Evolutionary conservation across 192 early-diverging fungal species (phyloP).

Genomic region (Spinellus fusiger): DNA sequence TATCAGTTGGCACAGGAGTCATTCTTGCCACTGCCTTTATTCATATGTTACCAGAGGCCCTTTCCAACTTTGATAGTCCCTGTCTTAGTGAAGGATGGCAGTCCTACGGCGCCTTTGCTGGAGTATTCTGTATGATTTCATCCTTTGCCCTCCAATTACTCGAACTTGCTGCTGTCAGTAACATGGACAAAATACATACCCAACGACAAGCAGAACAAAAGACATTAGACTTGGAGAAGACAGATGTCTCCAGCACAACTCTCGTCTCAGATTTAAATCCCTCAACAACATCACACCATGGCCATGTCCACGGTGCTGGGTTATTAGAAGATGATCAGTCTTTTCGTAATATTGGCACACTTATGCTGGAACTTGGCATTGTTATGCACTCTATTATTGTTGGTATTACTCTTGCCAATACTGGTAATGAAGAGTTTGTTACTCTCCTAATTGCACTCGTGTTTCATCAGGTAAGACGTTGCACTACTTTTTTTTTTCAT

Average conservation of each 20-base stretch:
- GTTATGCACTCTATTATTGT: constrained; percentile 73
- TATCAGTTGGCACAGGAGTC: constrained; percentile 54
- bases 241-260: neutral
- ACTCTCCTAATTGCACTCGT: constrained; percentile 60
- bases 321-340: constrained; percentile 30
- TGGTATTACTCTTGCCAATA: constrained; percentile 61
- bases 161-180: constrained; percentile 12
- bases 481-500: constrained; percentile 33
- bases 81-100: constrained; percentile 30
- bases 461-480: constrained; percentile 62
- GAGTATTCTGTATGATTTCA: constrained; percentile 31
- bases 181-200: neutral
- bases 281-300: constrained; percentile 2
- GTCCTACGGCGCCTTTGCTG: constrained; percentile 29
- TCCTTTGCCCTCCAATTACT: constrained; percentile 23
- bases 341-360: constrained; percentile 46
- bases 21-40: constrained; percentile 68
- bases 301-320: constrained; percentile 15
- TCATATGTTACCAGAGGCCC: constrained; percentile 61
- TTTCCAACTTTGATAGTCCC: constrained; percentile 20
- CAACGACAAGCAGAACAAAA: neutral
- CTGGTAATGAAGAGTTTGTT: constrained; percentile 46
- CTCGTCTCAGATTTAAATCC: neutral
- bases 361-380: constrained; percentile 74
- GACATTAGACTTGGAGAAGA: neutral